phyloP scores from a whole-genome alignment of 371 early-diverging fungal species.

The Capillidium rhysosporum region DNA sequence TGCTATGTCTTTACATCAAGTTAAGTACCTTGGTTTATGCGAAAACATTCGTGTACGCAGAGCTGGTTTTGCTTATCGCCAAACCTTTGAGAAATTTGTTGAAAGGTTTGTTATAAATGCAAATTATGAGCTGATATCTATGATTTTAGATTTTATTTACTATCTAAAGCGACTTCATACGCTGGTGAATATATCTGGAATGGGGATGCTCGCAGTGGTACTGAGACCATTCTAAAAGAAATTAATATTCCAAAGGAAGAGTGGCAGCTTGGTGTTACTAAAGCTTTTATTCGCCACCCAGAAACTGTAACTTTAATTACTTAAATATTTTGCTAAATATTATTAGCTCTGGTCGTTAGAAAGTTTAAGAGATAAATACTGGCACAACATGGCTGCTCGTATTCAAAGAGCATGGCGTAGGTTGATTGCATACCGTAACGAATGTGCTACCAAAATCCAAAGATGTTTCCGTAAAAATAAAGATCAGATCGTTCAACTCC shows the following conservation, averaged over 20 bases:
- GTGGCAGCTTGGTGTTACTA: conserved; percentile 89
- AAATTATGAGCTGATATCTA: no score
- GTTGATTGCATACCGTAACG: conserved; percentile 48
- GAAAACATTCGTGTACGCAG: conserved; percentile 96
- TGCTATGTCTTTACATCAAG: conserved; percentile 85
- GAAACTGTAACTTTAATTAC: conserved; percentile 40
- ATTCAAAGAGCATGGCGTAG: conserved; percentile 84
- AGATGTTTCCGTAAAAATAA: conserved; percentile 75
- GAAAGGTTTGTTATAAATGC: no score
- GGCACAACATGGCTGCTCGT: conserved; percentile 86
- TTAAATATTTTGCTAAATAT: background rate
- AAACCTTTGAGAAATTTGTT: conserved; percentile 77
- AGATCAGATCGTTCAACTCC: conserved; percentile 70
- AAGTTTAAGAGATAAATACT: conserved; percentile 81
- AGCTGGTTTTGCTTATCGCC: conserved; percentile 88
- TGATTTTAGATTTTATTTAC: conserved; percentile 63
- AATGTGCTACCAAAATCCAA: conserved; percentile 57
- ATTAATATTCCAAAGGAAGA: conserved; percentile 68
- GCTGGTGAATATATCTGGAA: conserved; percentile 76
- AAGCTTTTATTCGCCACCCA: conserved; percentile 87
- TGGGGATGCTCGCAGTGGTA: conserved; percentile 48
- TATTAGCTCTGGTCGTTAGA: conserved; percentile 69
- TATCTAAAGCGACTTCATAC: conserved; percentile 58
- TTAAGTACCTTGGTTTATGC: conserved; percentile 85
- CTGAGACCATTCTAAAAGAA: conserved; percentile 61